A percentile compares a stretch with the other conserved stretches of the same genome.
phyloP scores from a whole-genome alignment of 2,329 filamentous ascomycete genomes.

The Hysterium pulicare region DNA sequence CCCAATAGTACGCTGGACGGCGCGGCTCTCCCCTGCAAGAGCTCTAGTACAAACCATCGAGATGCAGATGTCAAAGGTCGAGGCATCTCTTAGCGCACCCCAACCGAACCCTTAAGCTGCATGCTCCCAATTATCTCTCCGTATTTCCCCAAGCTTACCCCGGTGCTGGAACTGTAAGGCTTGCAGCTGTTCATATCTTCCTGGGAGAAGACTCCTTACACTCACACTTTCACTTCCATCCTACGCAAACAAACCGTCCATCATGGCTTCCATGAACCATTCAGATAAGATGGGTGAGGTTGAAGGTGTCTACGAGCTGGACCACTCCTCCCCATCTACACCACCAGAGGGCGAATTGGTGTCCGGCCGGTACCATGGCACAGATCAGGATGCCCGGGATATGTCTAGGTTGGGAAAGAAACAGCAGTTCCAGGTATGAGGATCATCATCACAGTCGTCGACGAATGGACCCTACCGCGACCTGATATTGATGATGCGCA shows the following conservation, averaged over 20 bases:
- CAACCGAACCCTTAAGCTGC: too few relatives aligned
- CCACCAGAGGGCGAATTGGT: background rate
- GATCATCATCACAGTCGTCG: background rate
- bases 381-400: background rate
- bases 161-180: background rate
- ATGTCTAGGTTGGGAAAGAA: constrained; percentile 1
- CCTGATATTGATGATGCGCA: background rate
- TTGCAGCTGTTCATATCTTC: too few relatives aligned
- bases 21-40: too few relatives aligned
- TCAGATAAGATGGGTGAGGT: background rate
- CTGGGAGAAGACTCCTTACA: background rate
- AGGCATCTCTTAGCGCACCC: too few relatives aligned
- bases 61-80: too few relatives aligned
- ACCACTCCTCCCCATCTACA: background rate
- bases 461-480: background rate
- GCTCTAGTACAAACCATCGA: too few relatives aligned
- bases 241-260: background rate
- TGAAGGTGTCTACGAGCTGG: background rate
- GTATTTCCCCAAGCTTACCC: too few relatives aligned
- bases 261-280: background rate
- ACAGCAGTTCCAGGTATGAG: constrained; percentile 1
- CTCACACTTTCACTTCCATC: background rate
- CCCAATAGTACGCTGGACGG: too few relatives aligned
- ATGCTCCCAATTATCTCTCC: too few relatives aligned
- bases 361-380: background rate